These are phyloP conservation scores for Chlorella vulgaris DNA, from an alignment of 139 green algal genomes.

Conservation along the genomic window DNA sequence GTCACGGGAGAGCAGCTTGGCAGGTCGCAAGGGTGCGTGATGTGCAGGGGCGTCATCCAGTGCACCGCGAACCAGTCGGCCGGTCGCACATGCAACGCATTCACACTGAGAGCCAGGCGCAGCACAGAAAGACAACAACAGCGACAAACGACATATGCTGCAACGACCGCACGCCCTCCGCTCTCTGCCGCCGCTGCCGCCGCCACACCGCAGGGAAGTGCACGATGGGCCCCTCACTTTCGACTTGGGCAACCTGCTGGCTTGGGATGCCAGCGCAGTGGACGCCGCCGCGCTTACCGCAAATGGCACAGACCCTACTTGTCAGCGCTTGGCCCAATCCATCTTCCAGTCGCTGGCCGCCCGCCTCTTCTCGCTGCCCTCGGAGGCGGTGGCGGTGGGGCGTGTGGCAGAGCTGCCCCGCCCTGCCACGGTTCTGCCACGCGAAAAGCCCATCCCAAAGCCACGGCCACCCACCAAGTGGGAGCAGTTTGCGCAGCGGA, in stretches of 20 bases:
- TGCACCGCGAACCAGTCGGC: too few relatives aligned
- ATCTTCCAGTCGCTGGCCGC: constrained; percentile 77
- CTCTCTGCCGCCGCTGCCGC: background rate
- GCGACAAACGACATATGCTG: too few relatives aligned
- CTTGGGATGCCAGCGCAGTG: constrained; percentile 73
- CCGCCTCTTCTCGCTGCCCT: constrained; percentile 79
- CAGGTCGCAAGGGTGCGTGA: too few relatives aligned
- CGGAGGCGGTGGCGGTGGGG: constrained; percentile 63
- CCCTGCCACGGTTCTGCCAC: constrained; percentile 73
- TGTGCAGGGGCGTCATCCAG: too few relatives aligned
- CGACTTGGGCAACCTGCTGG: constrained; percentile 87
- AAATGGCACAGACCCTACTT: constrained; percentile 48
- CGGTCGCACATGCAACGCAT: too few relatives aligned
- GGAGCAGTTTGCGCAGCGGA: constrained; percentile 92
- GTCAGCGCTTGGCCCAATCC: constrained; percentile 58
- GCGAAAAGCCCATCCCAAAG: constrained; percentile 86
- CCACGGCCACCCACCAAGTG: constrained; percentile 86
- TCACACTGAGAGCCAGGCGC: too few relatives aligned
- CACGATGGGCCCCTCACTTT: constrained; percentile 75
- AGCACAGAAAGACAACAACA: too few relatives aligned
- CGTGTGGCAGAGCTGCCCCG: constrained; percentile 78
- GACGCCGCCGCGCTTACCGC: constrained; percentile 35
- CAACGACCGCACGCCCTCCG: background rate
- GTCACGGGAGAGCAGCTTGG: too few relatives aligned
- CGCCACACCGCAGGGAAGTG: constrained; percentile 54